phyloP scores from a whole-genome alignment of 2,329 filamentous ascomycete species.

The Metarhizium sp. region DNA sequence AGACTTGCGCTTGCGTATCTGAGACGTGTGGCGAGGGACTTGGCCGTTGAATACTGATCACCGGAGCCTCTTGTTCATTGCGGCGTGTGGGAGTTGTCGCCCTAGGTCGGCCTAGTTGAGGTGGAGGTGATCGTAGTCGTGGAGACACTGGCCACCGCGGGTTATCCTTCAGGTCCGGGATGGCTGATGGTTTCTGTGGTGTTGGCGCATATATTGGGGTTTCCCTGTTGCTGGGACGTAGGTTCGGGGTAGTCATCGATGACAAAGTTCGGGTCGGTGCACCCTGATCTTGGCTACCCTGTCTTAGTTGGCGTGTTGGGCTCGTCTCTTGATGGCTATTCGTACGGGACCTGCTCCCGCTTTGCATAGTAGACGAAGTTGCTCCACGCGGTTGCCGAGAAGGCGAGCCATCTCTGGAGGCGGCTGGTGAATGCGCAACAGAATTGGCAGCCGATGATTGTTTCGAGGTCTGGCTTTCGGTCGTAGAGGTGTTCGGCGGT shows the following conservation, averaged over 20 bases:
- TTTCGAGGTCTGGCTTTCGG: slow-evolving; percentile 22
- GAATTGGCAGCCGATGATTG: slow-evolving; percentile 28
- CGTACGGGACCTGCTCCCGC: slow-evolving; percentile 49
- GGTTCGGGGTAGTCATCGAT: slow-evolving; percentile 55
- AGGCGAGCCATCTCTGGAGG: slow-evolving; percentile 39
- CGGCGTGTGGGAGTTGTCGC: slow-evolving; percentile 31
- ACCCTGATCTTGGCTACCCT: slow-evolving; percentile 49
- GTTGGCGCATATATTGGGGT: slow-evolving; percentile 49
- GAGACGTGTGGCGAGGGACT: slow-evolving; percentile 36
- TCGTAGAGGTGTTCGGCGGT: slow-evolving; percentile 10
- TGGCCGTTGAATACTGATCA: slow-evolving; percentile 43
- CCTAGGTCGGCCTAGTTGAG: slow-evolving; percentile 38
- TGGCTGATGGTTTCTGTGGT: slow-evolving; percentile 50
- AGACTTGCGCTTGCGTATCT: slow-evolving; percentile 25
- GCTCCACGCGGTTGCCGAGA: slow-evolving; percentile 28
- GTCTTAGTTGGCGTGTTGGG: slow-evolving; percentile 43
- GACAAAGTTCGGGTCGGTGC: slow-evolving; percentile 60
- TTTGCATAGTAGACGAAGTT: slow-evolving; percentile 23
- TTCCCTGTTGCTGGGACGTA: slow-evolving; percentile 54
- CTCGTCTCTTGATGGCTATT: slow-evolving; percentile 57
- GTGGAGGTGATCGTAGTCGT: slow-evolving; percentile 67
- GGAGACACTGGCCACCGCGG: slow-evolving; percentile 72
- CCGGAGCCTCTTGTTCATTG: slow-evolving; percentile 40
- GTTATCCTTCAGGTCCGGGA: slow-evolving; percentile 43
- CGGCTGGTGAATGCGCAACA: slow-evolving; percentile 24